These are phyloP conservation scores for Cyclotella cryptica DNA, from an alignment of 108 stramenopile species.

Conservation along the genomic window DNA sequence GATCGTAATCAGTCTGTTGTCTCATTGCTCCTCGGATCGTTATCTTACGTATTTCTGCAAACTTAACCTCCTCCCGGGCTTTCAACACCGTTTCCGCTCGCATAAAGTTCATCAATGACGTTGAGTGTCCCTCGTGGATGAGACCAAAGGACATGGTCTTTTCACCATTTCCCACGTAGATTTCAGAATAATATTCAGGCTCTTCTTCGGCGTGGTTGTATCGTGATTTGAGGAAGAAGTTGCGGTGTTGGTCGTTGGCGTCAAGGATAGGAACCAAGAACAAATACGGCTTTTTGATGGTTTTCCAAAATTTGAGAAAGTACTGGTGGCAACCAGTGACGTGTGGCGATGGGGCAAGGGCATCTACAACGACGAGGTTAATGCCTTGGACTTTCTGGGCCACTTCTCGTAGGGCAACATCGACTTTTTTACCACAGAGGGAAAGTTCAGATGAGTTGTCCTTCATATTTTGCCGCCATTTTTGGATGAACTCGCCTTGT, in stretches of 20 bases:
- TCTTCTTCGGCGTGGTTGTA: conserved; percentile 43
- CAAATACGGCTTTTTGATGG: conserved; percentile 44
- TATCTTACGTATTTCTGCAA: conserved; percentile 47
- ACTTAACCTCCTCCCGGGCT: conserved; percentile 25
- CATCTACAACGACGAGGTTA: conserved; percentile 50
- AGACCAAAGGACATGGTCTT: conserved; percentile 57
- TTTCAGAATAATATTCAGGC: conserved; percentile 52
- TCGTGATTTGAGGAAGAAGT: conserved; percentile 48
- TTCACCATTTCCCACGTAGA: conserved; percentile 45
- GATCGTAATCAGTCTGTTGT: conserved; percentile 40
- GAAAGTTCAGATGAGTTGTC: conserved; percentile 25
- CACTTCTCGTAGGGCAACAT: conserved; percentile 43
- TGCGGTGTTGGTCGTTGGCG: conserved; percentile 28
- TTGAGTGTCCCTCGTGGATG: conserved; percentile 44
- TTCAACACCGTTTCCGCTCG: conserved; percentile 20
- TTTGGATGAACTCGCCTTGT: conserved; percentile 33
- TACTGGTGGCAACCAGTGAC: conserved; percentile 36
- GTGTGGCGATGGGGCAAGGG: conserved; percentile 38
- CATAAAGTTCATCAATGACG: conserved; percentile 31
- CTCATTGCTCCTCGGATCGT: conserved; percentile 51
- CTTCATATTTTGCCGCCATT: conserved; percentile 39
- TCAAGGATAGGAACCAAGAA: conserved; percentile 45
- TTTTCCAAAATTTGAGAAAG: conserved; percentile 46
- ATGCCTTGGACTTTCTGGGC: conserved; percentile 33
- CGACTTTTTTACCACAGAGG: conserved; percentile 41